Base-by-base conservation (phyloP, 2,329 filamentous ascomycete species). In the Dactylellina drechsleri region DNA sequence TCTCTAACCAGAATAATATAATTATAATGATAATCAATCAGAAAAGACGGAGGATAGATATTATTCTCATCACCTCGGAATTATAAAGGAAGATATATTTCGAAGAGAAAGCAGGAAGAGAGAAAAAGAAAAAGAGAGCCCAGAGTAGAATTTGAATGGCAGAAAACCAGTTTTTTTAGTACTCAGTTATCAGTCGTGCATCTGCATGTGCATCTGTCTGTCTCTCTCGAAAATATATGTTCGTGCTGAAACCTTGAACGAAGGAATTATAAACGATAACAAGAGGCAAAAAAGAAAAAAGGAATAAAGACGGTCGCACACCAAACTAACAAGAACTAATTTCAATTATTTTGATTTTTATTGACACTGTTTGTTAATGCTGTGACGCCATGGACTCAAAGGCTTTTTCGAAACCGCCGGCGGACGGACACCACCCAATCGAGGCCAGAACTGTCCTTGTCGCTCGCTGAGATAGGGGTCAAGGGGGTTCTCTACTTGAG, bases 371-470 rank as follows among this genome's bases (percentile, higher is more conserved):
- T 36, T 45, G 16, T 57, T 47, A 26, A 28, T 50, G 64, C 64
- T 70, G 26, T 57, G 36, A 58, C 58, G 58, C 66, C 64, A 26
- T 75, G 71, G 68, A 75, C 65, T 75, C 71, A 36, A 36, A 36
- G 31, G 31, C 31, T 36, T 64, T 68, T 75, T 75, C 71, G 71
- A 75, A 75, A 75, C 71, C 71, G 64, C 64, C 53, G 71, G 64
- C 64, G 65, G 64, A 68, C 71, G 58, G 57, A 64, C 71, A 45
- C 71, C 57, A 43, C 71, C 71, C 71, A 68, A 75, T 68, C 43
- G 47, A 73, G 61, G 56, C 68, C 61, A 73, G 68, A 62, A 60
- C 41, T 58, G 50, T 43, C 62, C n/a, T 58, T 40, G 20, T 15
- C 40, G 50, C 45, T 43, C 47, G 43, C 64, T 31, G 50, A 50